These are phyloP conservation scores for Claviceps sp. DNA, from an alignment of 2,329 filamentous ascomycete genomes.

Conservation along the genomic window DNA sequence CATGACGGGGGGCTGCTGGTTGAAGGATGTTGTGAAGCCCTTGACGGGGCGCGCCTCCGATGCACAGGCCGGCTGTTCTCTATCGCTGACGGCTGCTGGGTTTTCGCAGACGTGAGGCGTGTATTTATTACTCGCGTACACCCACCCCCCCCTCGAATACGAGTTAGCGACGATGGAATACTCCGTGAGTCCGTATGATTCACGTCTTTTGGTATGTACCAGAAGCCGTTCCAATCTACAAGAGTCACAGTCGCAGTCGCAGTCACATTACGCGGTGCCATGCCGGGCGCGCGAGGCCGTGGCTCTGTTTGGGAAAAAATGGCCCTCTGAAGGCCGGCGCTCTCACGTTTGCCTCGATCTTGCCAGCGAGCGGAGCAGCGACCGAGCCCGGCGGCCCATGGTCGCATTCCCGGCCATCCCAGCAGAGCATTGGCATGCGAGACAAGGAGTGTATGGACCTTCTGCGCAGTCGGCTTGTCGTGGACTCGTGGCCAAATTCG, in stretches of 20 bases:
- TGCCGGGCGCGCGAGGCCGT: background rate
- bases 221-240: background rate
- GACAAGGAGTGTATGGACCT: background rate
- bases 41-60: background rate
- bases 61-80: background rate
- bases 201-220: background rate
- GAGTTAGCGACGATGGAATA: background rate
- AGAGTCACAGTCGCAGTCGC: background rate
- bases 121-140: background rate
- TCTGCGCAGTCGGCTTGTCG: background rate
- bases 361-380: background rate
- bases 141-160: constrained; percentile 4
- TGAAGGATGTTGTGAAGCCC: background rate
- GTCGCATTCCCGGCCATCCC: background rate
- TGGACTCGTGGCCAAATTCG: background rate
- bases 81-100: background rate
- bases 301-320: background rate
- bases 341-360: background rate
- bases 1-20: too few species aligned
- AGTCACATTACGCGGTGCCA: background rate
- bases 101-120: background rate
- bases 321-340: too few species aligned
- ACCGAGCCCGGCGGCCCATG: background rate
- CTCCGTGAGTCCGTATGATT: background rate
- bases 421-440: background rate